A percentile compares a stretch with the other conserved stretches of the same genome.
These are phyloP conservation scores for Hapsidospora chrysogenum DNA, from an alignment of 495 filamentous ascomycete genomes.

Conservation along the genomic window DNA sequence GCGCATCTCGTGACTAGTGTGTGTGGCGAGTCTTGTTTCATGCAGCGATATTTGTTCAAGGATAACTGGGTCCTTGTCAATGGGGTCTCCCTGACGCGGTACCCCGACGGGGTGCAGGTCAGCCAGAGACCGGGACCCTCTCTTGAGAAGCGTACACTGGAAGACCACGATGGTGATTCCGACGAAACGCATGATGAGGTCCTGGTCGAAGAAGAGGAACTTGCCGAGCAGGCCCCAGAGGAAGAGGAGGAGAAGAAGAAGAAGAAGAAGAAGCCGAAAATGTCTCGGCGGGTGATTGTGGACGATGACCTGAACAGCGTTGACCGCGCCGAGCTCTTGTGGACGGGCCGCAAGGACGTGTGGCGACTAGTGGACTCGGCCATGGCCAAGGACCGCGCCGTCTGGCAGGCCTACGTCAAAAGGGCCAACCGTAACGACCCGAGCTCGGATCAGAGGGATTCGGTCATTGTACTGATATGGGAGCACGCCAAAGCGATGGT, in stretches of 20 bases:
- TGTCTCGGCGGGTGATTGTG: conserved; percentile 3
- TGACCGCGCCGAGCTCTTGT: conserved; percentile 8
- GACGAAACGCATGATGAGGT: conserved; percentile 6
- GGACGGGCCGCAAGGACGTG: conserved; percentile 14
- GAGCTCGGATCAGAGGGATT: conserved; percentile 12
- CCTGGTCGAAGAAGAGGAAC: conserved; percentile 6
- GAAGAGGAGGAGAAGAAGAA: conserved; percentile 5
- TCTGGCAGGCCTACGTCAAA: conserved; percentile 24
- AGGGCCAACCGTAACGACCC: conserved; percentile 10
- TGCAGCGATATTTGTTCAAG: conserved; percentile 38
- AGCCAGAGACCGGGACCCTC: conserved; percentile 3
- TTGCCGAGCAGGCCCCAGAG: conserved; percentile 9
- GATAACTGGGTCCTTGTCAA: conserved; percentile 42
- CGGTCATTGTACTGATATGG: conserved; percentile 16
- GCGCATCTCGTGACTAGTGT: conserved; percentile 26
- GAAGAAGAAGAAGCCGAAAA: conserved; percentile 1
- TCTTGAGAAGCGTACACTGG: not conserved
- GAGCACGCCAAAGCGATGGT: conserved; percentile 5
- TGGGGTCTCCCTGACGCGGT: conserved; percentile 36
- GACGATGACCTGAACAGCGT: not conserved
- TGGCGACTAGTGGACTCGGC: conserved; percentile 18
- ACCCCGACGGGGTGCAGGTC: conserved; percentile 20
- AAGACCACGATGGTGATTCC: too few species aligned
- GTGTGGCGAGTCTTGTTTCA: conserved; percentile 37
- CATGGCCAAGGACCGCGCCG: conserved; percentile 11